Evolutionary conservation across 75 land plant genomes (phyloP).

Genomic region (Cryptomeria japonica): DNA sequence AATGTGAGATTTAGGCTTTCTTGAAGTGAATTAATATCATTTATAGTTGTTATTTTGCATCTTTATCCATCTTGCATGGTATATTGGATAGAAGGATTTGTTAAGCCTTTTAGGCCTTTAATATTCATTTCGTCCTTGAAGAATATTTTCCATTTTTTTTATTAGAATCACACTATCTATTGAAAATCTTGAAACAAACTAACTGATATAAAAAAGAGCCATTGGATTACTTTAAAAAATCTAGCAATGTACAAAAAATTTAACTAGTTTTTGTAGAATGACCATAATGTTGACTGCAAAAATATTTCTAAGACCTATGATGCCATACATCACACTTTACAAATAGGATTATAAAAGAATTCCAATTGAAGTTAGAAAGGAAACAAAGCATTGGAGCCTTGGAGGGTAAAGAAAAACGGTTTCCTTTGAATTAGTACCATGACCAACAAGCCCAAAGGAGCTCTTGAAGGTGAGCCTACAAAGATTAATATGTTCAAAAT

Average conservation of each 20-base stretch:
- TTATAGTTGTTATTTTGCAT: background rate
- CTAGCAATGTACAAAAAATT: constrained; percentile 10
- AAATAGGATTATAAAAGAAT: too few species aligned
- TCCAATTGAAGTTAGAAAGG: background rate
- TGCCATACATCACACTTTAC: background rate
- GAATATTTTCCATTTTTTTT: background rate
- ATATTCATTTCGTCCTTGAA: background rate
- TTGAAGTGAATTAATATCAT: background rate
- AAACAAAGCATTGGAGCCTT: background rate
- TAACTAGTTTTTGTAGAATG: constrained; percentile 3
- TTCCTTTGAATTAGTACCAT: background rate
- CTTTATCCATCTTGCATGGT: background rate
- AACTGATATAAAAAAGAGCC: background rate
- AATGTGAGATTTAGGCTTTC: background rate
- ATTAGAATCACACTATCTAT: background rate
- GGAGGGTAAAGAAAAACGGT: background rate
- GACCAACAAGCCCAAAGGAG: too few species aligned
- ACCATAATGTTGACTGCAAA: background rate
- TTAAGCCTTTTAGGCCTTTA: background rate
- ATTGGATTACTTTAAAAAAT: constrained; percentile 1
- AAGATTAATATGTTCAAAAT: constrained; percentile 14
- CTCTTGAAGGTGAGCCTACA: background rate
- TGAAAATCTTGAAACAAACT: background rate
- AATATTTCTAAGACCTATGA: background rate
- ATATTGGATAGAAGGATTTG: too few species aligned